Conservation (phyloP, 306 rosid genomes). For the Arachis stenosperma region DNA sequence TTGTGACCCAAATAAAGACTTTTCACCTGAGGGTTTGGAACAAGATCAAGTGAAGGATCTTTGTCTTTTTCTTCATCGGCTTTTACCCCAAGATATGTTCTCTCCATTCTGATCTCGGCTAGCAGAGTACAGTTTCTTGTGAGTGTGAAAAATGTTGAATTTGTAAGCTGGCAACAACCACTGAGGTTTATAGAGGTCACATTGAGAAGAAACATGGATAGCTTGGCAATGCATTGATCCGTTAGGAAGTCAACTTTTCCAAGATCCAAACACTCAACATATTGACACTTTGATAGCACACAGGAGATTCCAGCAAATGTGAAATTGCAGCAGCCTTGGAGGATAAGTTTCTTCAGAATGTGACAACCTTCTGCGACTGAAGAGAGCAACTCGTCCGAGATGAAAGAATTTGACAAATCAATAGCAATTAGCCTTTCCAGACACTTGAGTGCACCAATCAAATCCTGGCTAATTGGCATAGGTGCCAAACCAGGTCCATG, state of each 20-base stretch:
- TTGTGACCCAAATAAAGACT: conserved; percentile 54
- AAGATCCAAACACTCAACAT: conserved; percentile 60
- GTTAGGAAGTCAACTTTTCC: conserved; percentile 48
- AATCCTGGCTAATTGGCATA: conserved; percentile 24
- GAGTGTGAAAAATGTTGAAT: conserved; percentile 59
- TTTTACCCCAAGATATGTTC: conserved; percentile 46
- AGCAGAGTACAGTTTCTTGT: conserved; percentile 59
- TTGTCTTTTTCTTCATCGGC: conserved; percentile 24
- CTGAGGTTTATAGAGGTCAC: conserved; percentile 62
- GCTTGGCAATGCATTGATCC: conserved; percentile 51
- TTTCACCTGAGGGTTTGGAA: conserved; percentile 48
- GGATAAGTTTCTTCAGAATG: conserved; percentile 60
- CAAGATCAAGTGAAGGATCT: conserved; percentile 11
- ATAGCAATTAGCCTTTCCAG: conserved; percentile 47
- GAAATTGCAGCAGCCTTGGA: conserved; percentile 48
- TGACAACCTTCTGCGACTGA: conserved; percentile 54
- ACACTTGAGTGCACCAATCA: conserved; percentile 41
- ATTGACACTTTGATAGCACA: conserved; percentile 53
- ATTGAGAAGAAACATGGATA: conserved; percentile 52
- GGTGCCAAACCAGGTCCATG: conserved; percentile 45
- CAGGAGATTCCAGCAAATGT: conserved; percentile 58
- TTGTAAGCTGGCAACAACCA: conserved; percentile 50
- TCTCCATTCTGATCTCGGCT: conserved; percentile 61
- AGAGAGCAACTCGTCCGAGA: conserved; percentile 66
- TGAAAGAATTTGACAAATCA: conserved; percentile 49